phyloP scores from a whole-genome alignment of 2,329 filamentous ascomycete genomes.

The Pseudocercospora crystallina region DNA sequence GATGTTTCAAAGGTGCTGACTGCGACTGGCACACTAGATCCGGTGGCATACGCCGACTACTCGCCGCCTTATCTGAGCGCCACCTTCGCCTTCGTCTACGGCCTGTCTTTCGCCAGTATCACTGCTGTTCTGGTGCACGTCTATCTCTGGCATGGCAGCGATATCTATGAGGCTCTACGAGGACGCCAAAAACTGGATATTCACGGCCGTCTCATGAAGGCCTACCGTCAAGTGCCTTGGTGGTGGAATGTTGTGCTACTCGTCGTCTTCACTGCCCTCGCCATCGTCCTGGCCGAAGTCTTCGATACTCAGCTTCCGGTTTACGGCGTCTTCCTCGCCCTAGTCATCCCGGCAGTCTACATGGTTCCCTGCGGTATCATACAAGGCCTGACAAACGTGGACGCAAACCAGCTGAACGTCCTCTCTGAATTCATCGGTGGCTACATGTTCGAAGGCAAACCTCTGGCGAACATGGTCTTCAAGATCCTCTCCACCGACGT shows the following conservation, averaged over 20 bases:
- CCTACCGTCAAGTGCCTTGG: conserved; percentile 78
- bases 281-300: conserved; percentile 29
- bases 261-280: conserved; percentile 27
- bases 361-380: conserved; percentile 91
- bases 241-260: conserved; percentile 55
- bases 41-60: conserved; percentile 41
- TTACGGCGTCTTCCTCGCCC: conserved; percentile 78
- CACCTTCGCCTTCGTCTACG: conserved; percentile 41
- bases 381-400: conserved; percentile 72
- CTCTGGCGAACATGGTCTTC: conserved; percentile 37
- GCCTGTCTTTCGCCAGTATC: conserved; percentile 39
- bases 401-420: conserved; percentile 39
- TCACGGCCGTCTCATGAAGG: conserved; percentile 78
- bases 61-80: conserved; percentile 40
- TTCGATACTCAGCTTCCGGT: conserved; percentile 56
- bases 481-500: conserved; percentile 35
- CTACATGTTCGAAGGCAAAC: conserved; percentile 46
- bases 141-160: conserved; percentile 37
- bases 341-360: conserved; percentile 74
- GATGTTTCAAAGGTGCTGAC: conserved; percentile 77
- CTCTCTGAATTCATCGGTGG: conserved; percentile 52
- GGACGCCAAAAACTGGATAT: conserved; percentile 30
- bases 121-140: conserved; percentile 39
- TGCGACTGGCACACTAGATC: conserved; percentile 24
- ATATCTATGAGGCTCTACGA: conserved; percentile 33